These are phyloP conservation scores for Cladosporium phlei DNA, from an alignment of 2,329 filamentous ascomycete species.

Conservation along the genomic window DNA sequence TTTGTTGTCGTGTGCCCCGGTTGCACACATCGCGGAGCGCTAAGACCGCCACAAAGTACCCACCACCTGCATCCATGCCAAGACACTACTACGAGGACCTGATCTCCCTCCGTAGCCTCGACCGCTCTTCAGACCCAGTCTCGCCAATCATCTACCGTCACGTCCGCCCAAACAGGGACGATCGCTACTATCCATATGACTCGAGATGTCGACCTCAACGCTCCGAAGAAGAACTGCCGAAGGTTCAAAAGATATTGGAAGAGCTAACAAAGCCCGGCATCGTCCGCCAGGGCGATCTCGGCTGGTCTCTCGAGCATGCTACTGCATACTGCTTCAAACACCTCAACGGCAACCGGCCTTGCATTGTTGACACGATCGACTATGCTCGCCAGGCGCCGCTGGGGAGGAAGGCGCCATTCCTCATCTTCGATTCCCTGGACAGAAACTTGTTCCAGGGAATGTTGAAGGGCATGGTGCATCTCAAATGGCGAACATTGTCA, in stretches of 20 bases:
- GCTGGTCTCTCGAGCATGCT: conserved; percentile 40
- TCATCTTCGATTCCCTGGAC: conserved; percentile 36
- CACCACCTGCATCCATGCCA: conserved; percentile 7
- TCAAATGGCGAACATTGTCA: conserved; percentile 28
- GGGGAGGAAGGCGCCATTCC: conserved; percentile 28
- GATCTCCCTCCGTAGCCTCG: conserved; percentile 14
- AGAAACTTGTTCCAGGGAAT: conserved; percentile 34
- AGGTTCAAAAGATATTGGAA: not conserved
- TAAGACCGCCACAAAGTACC: not conserved
- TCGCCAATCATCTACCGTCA: conserved; percentile 7
- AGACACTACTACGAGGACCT: conserved; percentile 11
- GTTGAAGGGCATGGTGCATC: conserved; percentile 35
- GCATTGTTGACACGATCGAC: conserved; percentile 26
- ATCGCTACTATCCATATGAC: conserved; percentile 6
- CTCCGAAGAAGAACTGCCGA: not conserved
- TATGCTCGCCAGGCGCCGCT: conserved; percentile 22
- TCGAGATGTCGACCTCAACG: not conserved
- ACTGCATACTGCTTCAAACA: conserved; percentile 36
- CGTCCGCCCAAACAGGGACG: not conserved
- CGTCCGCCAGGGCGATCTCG: conserved; percentile 28
- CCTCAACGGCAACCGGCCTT: conserved; percentile 24
- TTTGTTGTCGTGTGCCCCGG: not conserved
- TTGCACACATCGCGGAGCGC: not conserved
- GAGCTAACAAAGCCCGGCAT: conserved; percentile 13
- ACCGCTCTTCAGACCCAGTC: not conserved